Conservation (phyloP, 306 rosid genomes). For the Cajanus cajan region DNA sequence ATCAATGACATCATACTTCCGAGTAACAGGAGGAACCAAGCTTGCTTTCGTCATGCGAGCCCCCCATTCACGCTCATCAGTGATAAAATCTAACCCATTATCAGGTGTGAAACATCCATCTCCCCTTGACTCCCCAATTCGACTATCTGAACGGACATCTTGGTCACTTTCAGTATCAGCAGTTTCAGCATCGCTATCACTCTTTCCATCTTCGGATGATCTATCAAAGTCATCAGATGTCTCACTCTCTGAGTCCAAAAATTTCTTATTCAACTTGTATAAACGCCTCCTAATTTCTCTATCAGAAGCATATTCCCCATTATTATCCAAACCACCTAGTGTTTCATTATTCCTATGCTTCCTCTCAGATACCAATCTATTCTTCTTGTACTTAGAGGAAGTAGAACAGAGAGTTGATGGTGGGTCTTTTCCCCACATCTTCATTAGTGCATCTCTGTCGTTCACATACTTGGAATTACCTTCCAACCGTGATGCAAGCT, state of each 20-base stretch:
- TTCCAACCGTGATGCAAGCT: not conserved
- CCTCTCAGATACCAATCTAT: not conserved
- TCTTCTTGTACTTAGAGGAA: not conserved
- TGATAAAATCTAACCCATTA: not conserved
- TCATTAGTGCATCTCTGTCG: constrained; percentile 24
- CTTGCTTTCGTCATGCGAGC: not conserved
- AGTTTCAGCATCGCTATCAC: not conserved
- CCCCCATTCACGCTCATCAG: not conserved
- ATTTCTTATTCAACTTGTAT: not conserved
- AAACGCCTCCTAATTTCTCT: not conserved
- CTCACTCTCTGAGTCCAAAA: not conserved
- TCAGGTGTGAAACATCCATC: not conserved
- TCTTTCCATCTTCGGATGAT: not conserved
- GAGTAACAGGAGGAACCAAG: not conserved
- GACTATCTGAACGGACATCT: not conserved
- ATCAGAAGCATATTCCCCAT: not conserved
- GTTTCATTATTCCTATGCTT: not conserved
- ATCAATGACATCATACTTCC: not conserved
- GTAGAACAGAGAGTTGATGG: not conserved
- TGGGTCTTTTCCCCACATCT: constrained; percentile 15
- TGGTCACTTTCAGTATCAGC: not conserved
- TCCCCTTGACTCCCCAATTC: not conserved
- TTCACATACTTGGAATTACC: not conserved
- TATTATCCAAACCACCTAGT: not conserved
- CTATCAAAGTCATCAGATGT: not conserved